Evolutionary conservation across 2,329 filamentous ascomycete genomes (phyloP), one percentile per base, ranked within the genome.

Genomic region (Phyllosticta citriasiana): DNA sequence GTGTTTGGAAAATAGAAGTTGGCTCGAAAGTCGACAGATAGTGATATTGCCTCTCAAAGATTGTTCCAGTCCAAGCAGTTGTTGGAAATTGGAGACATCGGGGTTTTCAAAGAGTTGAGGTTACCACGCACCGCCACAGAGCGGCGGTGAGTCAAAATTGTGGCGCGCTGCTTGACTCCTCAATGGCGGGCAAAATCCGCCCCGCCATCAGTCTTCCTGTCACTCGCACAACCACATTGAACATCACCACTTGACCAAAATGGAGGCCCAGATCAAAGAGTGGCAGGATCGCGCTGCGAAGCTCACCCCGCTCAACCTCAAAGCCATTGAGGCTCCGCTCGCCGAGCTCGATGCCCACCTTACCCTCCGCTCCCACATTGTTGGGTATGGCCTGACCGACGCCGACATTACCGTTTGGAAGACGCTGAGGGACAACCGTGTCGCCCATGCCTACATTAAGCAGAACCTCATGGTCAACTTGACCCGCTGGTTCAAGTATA

Each of bases 291-390:
- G 83, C 62, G 74, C 82, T 40, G 74, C 79, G 55, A 74, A 76
- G 19, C 74, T 85, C 61, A 77, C 79, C 64, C 74, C 80, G 50
- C 76, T 83, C 59, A 90, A 96, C 75, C 94, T 95, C 78, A 95
- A 94, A 77, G 80, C 87, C 62, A 85, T 92, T 66, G 89, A 94
- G 71, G 82, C 84, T 26, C 81, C 86, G 63, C 82, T 96, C 60
- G 80, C 83, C 68, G 85, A 88, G 67, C 85, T 97, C 64, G 91
- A 97, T 74, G 89, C 89, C 73, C 88, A 96, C 78, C 83, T 97
- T 63, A 90, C 87, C 3, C 84, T 97, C 33, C 87, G 93, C 69
- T 90, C 89, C 14, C 94, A 94, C 76, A 82, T 97, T 66, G 84
- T 89, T 57, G 91, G 91, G 63, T 93, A 96, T 79, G 80, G 80